Evolutionary conservation across 1,139 yeast genomes (phyloP), one percentile per base, ranked within the genome.

Genomic region (Geotrichum reessii): DNA sequence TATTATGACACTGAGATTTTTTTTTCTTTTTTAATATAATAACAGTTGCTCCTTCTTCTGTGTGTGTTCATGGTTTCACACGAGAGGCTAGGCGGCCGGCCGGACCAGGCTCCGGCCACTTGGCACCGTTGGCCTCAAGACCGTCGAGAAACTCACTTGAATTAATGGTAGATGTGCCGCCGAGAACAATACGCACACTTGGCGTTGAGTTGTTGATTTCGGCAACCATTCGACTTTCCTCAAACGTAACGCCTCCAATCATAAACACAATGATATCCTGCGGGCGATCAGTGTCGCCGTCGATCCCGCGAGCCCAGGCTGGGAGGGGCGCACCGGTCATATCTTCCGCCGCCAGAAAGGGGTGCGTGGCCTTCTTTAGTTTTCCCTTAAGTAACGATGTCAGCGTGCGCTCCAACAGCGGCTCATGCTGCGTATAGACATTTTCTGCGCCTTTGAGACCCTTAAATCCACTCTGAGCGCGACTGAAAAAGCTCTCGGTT

Each of bases 231-330:
- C 97, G 80, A 0, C 95, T 88, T 70, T 93, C 99, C 71, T 92
- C 98, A 69, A 84, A 91, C 0, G 98, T 93, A 2, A 82, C 86
- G 3, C 99, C 99, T 11, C 98, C 98, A 56, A 90, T 83, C 60
- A 92, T 77, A 70, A 87, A 93, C 1, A 93, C 80, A 14, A 93
- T 79, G 8, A 93, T 78, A 67, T 91, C 96, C 68, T 87, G 95
- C 1, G 88, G 80, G 53, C 78, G 63, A 50, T 70, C 73, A 53
- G 55, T 58, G 55, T 25, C 54, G 42, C 52, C 54, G 21, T 56
- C 44, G 21, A 50, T 71, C 60, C 75, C 77, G 63, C 53, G 53
- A 25, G 69, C 66, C 69, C 69, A 63, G 71, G 69, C 22, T 63
- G 63, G 22, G 61, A 53, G 49, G 69, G 70, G 49, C 66, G 73